Evolutionary conservation across 2,329 filamentous ascomycete genomes (phyloP).

Genomic region (Curvularia lunata): DNA sequence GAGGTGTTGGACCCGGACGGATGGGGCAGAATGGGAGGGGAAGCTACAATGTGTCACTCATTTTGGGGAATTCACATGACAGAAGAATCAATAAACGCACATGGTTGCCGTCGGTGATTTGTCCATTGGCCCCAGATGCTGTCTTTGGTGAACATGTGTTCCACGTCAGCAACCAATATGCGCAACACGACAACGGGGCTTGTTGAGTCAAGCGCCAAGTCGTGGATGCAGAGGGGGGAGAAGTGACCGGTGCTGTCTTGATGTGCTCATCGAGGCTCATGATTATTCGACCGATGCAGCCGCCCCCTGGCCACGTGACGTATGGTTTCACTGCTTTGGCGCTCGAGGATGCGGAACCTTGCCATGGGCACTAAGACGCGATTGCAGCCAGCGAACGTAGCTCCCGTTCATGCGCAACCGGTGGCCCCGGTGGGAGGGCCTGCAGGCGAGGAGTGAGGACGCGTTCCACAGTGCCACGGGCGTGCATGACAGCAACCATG

Average conservation of each 20-base stretch:
- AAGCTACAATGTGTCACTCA: not conserved
- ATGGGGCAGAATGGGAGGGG: not conserved
- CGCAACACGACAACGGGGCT: not conserved
- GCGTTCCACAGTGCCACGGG: slow-evolving; percentile 7
- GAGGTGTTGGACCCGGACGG: not conserved
- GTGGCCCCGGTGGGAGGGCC: slow-evolving; percentile 5
- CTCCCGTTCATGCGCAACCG: slow-evolving; percentile 10
- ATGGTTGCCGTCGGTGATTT: not conserved
- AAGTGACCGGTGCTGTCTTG: not conserved
- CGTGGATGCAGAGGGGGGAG: not conserved
- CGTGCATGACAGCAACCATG: slow-evolving; percentile 14
- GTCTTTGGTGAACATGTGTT: not conserved
- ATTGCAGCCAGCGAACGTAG: slow-evolving; percentile 9
- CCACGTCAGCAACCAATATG: slow-evolving; percentile 3
- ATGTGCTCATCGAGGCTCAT: not conserved
- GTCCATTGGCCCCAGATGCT: not conserved
- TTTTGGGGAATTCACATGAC: not conserved
- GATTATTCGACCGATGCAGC: not conserved
- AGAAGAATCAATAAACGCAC: not conserved
- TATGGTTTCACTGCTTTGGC: slow-evolving; percentile 8
- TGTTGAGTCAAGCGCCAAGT: slow-evolving; percentile 1
- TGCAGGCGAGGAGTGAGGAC: slow-evolving; percentile 12
- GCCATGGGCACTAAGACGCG: not conserved
- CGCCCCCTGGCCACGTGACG: slow-evolving; percentile 5
- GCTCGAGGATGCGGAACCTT: not conserved